These are phyloP conservation scores for Termitomyces sp. DNA, from an alignment of 768 basidiomycete species.

Conservation along the genomic window DNA sequence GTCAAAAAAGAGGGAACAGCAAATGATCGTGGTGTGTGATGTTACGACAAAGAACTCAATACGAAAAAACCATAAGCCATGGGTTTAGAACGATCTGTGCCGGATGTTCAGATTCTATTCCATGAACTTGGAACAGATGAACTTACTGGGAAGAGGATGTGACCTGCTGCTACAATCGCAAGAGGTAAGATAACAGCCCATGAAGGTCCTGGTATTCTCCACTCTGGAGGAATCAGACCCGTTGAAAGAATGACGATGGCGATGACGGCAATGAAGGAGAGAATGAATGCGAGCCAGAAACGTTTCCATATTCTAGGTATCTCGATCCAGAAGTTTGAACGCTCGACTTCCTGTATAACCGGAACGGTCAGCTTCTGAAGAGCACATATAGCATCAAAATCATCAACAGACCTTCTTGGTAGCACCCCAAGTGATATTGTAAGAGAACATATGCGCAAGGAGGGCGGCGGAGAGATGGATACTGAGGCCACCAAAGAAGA, in stretches of 20 bases:
- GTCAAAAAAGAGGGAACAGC: conserved; percentile 4
- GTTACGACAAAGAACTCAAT: conserved; percentile 21
- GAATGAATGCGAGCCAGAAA: conserved; percentile 62
- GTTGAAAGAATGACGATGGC: conserved; percentile 56
- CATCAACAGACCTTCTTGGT: conserved; percentile 53
- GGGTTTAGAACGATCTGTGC: conserved; percentile 78
- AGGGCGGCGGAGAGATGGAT: conserved; percentile 65
- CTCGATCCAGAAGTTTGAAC: conserved; percentile 89
- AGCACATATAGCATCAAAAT: not conserved
- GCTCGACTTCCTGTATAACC: conserved; percentile 66
- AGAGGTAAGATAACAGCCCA: conserved; percentile 81
- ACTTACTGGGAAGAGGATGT: conserved; percentile 73
- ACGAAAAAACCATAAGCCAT: conserved; percentile 84
- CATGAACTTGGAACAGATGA: not conserved
- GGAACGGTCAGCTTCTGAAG: no score
- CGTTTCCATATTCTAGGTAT: conserved; percentile 80
- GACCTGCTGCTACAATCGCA: conserved; percentile 60
- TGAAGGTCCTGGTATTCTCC: conserved; percentile 56
- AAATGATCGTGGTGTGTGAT: not conserved
- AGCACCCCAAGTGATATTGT: conserved; percentile 76
- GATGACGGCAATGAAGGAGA: conserved; percentile 48
- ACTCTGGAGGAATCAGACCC: conserved; percentile 53
- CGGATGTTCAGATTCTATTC: not conserved
- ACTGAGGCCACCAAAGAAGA: conserved; percentile 76
- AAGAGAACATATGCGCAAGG: conserved; percentile 69